phyloP scores from a whole-genome alignment of 1,284 basidiomycete genomes.

The Sanghuangporus weigelae region DNA sequence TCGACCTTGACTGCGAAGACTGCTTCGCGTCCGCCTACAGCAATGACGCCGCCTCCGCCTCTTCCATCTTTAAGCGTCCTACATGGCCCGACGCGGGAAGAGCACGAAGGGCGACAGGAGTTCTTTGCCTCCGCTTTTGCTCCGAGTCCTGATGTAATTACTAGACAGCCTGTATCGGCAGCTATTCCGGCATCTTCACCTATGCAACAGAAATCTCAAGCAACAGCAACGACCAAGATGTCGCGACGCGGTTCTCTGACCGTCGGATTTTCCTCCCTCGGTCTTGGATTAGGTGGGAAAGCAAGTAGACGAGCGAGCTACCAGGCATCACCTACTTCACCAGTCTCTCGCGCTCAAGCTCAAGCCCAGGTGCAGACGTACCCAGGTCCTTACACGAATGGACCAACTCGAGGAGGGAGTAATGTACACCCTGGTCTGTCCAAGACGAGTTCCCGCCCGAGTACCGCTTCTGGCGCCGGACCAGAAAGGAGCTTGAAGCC shows the following conservation, averaged over 20 bases:
- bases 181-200: neutral
- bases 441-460: neutral
- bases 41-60: neutral
- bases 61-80: neutral
- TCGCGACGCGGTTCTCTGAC: neutral
- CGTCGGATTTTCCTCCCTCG: neutral
- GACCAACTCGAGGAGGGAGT: neutral
- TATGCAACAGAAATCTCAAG: neutral
- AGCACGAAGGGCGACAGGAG: conserved; percentile 11
- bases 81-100: neutral
- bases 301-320: conserved; percentile 7
- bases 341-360: neutral
- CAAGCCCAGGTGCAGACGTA: neutral
- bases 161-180: neutral
- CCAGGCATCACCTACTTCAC: conserved; percentile 1
- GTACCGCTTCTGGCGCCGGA: neutral
- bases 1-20: neutral
- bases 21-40: neutral
- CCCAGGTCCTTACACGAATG: neutral
- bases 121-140: conserved; percentile 12
- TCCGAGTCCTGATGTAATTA: neutral
- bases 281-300: neutral
- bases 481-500: neutral
- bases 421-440: neutral
- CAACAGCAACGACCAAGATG: neutral